These are phyloP conservation scores for Pulveroboletus sp. DNA, from an alignment of 768 basidiomycete genomes.

Conservation along the genomic window DNA sequence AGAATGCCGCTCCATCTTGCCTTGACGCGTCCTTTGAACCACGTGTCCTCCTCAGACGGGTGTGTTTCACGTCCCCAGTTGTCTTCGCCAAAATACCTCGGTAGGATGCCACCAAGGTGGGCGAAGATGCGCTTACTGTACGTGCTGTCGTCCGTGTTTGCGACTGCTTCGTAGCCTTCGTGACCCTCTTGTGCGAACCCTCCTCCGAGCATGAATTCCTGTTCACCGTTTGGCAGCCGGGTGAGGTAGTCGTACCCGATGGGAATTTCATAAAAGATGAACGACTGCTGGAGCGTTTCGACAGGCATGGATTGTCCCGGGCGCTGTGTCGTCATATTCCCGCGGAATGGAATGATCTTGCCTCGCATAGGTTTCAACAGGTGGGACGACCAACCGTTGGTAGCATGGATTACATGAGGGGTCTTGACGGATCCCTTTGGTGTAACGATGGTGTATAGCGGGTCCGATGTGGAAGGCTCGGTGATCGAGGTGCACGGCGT, in stretches of 20 bases:
- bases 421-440: constrained; percentile 56
- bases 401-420: constrained; percentile 74
- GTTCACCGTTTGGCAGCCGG: constrained; percentile 45
- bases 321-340: constrained; percentile 63
- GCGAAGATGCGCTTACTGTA: constrained; percentile 29
- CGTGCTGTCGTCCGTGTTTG: constrained; percentile 36
- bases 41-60: constrained; percentile 19
- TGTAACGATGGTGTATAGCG: constrained; percentile 56
- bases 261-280: constrained; percentile 49
- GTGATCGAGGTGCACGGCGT: constrained; percentile 60
- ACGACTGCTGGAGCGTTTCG: constrained; percentile 48
- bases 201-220: constrained; percentile 65
- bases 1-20: constrained; percentile 64
- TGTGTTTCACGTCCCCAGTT: constrained; percentile 41
- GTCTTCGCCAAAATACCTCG: constrained; percentile 48
- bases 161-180: constrained; percentile 34
- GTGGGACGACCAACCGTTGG: constrained; percentile 79
- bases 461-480: constrained; percentile 21
- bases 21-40: constrained; percentile 49
- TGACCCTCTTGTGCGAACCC: constrained; percentile 40
- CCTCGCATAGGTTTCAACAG: constrained; percentile 61
- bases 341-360: constrained; percentile 61
- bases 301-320: constrained; percentile 37
- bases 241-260: constrained; percentile 65
- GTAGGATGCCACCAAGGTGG: constrained; percentile 46